A percentile compares a stretch with the other conserved stretches of the same genome.
Evolutionary conservation across 2,329 filamentous ascomycete genomes (phyloP).

Genomic region (Colletotrichum graminicola): DNA sequence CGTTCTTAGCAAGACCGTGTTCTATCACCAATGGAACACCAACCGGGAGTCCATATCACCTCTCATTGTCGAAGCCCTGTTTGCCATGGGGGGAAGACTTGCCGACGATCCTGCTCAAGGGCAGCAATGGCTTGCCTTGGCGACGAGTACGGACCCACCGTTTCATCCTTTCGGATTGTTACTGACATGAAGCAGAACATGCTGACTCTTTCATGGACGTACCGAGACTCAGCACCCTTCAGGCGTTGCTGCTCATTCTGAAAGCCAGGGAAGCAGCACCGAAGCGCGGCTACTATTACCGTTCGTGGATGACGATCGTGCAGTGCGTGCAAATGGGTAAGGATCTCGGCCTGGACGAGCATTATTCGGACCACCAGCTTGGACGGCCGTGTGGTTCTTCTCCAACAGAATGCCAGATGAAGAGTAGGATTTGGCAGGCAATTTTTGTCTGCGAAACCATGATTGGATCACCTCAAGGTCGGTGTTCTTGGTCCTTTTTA

Average conservation of each 20-base stretch:
- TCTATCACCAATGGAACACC: conserved; percentile 91
- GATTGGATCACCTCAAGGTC: conserved; percentile 94
- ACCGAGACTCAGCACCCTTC: conserved; percentile 89
- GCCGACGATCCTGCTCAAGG: conserved; percentile 87
- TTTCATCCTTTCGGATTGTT: neutral
- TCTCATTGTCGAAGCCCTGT: conserved; percentile 88
- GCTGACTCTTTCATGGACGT: conserved; percentile 95
- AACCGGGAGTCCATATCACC: conserved; percentile 89
- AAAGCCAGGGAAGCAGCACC: conserved; percentile 94
- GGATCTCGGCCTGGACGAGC: conserved; percentile 89
- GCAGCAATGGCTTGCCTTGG: conserved; percentile 92
- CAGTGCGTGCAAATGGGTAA: conserved; percentile 94
- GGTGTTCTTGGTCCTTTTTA: conserved; percentile 30
- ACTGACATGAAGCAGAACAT: conserved; percentile 71
- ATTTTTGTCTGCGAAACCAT: conserved; percentile 90
- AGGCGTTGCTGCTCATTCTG: conserved; percentile 86
- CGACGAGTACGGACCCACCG: conserved; percentile 71
- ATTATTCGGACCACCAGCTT: conserved; percentile 81
- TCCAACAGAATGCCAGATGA: conserved; percentile 82
- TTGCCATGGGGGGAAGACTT: conserved; percentile 87
- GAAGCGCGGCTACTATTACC: conserved; percentile 94
- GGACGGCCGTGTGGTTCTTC: conserved; percentile 77
- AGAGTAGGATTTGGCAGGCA: conserved; percentile 90
- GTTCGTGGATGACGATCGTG: conserved; percentile 96
- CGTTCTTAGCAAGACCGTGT: conserved; percentile 83